Base-by-base conservation (phyloP, 202 grass and related monocot species). In the Dendrocalamus latiflorus region DNA sequence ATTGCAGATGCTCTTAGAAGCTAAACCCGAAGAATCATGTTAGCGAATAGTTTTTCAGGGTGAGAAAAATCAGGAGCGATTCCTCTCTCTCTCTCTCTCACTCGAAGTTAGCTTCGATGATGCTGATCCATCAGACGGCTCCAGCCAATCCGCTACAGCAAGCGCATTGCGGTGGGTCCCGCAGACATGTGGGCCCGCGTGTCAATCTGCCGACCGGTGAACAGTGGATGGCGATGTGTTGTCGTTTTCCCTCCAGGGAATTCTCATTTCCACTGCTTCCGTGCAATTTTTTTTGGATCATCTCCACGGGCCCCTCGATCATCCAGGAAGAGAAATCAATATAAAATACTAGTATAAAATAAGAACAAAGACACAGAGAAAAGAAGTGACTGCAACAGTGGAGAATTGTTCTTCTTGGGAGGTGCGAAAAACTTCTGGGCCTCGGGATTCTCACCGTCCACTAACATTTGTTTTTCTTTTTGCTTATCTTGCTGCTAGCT, bases 391-490 rank as follows among this genome's bases (percentile, higher is more conserved):
- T 15, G 83, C 53, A n/a, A 80, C 83, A 77, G 77, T 30, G 41
- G 25, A 12, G 81, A 67, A 78, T 82, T 86, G 88, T 86, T 89
- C 88, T 86, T 68, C 83, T 89, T 51, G 83, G 78, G 83, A 25
- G 74, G 36, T 50, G 79, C 41, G 43, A 78, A 79, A 78, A 83
- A 61, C 72, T 68, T 78, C 33, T 2, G 24, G 14, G 64, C 64
- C 47, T 81, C n/a, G 77, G 83, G 83, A 89, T 89, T 81, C 83
- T 62, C 77, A 74, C 86, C n/a, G 50, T 30, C 87, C 70, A 56
- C 37, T 70, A 38, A 61, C 44, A 84, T 22, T 75, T 76, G n/a
- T n/a, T n/a, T 33, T 51, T 59, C 22, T 61, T 49, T 61, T 21
- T 15, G 41, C 30, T 69, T 70, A 33, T 70, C 60, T 65, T 18